Evolutionary conservation across 2,329 filamentous ascomycete genomes (phyloP), one percentile per base, ranked within the genome.

Genomic region (Paraphaeosphaeria sporulosa): DNA sequence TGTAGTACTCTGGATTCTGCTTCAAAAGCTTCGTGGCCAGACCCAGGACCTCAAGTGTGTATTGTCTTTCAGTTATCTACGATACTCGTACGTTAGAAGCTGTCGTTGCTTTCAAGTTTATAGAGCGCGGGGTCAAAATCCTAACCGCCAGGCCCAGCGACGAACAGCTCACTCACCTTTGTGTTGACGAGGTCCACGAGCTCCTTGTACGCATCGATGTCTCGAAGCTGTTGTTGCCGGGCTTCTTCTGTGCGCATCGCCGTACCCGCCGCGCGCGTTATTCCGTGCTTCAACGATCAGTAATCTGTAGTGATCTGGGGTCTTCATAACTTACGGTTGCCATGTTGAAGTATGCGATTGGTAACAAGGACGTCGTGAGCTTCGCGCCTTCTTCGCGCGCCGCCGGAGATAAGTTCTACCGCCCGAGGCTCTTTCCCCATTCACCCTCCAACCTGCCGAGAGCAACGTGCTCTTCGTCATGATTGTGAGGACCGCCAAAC

Each of bases 1-100:
- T 94, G 81, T 95, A 95, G 82, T 94, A 94, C 78, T 96, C 92
- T 27, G 92, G 92, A 76, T 96, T 96, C 70, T 89, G 85, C 49
- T 85, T 85, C 56, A 94, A 84, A 47, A 95, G 85, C 67, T 87
- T 88, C n/a, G 90, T 89, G 36, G 90, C 91, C 57, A 91, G 85
- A 64, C 86, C 80, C 69, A 94, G 86, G 43, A 88, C 85, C 58
- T 87, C 82, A 57, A 81, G 68, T 44, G 83, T 83, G 75, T 83
- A 85, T 66, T 85, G 79, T 62, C 73, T 75, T 53, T 82, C 75
- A 2, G 77, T 68, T 59, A 84, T 75, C 81, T 84, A 63, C 5
- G 23, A 9, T 12, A 34, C 6, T 40, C 17, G n/a, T 23, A 43
- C 10, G 30, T 57, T n/a, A 64, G 62, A 8, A 49, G 27, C 5